Percentiles rank a stretch among this genome's conserved stretches.
phyloP scores from a whole-genome alignment of 306 rosid species.

The Cucurbita argyrosperma region DNA sequence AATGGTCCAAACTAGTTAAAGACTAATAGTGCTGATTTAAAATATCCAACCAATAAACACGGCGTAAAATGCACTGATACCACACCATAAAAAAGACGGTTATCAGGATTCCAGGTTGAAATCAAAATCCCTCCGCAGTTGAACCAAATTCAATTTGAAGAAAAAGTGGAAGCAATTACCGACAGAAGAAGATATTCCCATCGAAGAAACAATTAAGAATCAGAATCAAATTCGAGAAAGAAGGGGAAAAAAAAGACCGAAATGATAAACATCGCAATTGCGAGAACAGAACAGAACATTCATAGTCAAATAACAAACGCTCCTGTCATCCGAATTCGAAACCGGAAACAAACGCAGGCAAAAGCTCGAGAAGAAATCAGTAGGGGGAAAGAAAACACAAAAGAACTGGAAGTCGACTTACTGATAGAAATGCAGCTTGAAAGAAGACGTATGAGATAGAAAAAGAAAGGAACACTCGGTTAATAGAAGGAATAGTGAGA shows the following conservation, averaged over 20 bases:
- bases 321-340: neutral
- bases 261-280: neutral
- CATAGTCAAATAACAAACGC: neutral
- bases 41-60: neutral
- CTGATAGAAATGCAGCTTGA: slow-evolving; percentile 28
- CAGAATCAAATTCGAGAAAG: slow-evolving; percentile 1
- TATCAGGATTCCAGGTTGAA: neutral
- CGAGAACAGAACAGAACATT: neutral
- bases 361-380: neutral
- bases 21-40: neutral
- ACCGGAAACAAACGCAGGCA: neutral
- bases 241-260: neutral
- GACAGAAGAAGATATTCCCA: slow-evolving; percentile 20
- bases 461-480: neutral
- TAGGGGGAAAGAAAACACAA: neutral
- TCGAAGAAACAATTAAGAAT: neutral
- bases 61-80: neutral
- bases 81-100: neutral
- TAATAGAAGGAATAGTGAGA: neutral
- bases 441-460: neutral
- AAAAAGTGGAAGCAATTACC: slow-evolving; percentile 14
- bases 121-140: neutral
- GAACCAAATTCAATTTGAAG: neutral
- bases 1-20: neutral
- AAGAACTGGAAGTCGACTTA: slow-evolving; percentile 25